A percentile compares a stretch with the other conserved stretches of the same genome.
phyloP scores from a whole-genome alignment of 192 early-diverging fungal species.

The Entomortierella chlamydospora region DNA sequence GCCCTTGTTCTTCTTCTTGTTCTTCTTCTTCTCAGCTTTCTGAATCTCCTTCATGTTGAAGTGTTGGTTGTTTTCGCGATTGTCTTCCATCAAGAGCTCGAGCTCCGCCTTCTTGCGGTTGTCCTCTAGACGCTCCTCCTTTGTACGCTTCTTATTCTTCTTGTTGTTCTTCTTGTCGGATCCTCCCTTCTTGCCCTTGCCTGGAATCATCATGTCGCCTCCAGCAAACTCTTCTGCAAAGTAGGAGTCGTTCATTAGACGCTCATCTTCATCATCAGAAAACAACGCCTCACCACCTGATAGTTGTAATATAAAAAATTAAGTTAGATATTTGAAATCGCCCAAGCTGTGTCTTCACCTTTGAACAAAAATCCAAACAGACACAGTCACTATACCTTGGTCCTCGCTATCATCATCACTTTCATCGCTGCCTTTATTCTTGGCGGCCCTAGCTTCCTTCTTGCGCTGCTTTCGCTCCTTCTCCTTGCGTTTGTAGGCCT shows the following conservation, averaged over 20 bases:
- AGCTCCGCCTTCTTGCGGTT: slow-evolving; percentile 81
- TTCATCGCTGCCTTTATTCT: slow-evolving; percentile 27
- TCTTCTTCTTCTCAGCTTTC: slow-evolving; percentile 83
- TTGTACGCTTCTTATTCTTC: slow-evolving; percentile 67
- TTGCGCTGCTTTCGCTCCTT: slow-evolving; percentile 80
- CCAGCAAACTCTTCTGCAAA: slow-evolving; percentile 55
- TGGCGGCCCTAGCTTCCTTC: slow-evolving; percentile 61
- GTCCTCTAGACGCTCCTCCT: slow-evolving; percentile 66
- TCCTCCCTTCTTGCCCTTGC: slow-evolving; percentile 49
- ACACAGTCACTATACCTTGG: slow-evolving; percentile 12
- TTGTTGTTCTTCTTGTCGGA: slow-evolving; percentile 45
- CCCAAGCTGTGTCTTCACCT: background rate
- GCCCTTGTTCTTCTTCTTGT: slow-evolving; percentile 56
- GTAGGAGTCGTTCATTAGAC: slow-evolving; percentile 57
- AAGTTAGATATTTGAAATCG: background rate
- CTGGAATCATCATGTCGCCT: slow-evolving; percentile 39
- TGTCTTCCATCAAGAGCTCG: slow-evolving; percentile 84
- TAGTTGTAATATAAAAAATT: background rate
- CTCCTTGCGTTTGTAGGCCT: slow-evolving; percentile 82
- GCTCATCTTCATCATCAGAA: slow-evolving; percentile 68
- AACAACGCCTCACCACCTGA: slow-evolving; percentile 63
- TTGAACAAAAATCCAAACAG: background rate
- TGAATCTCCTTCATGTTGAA: slow-evolving; percentile 91
- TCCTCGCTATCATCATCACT: slow-evolving; percentile 38
- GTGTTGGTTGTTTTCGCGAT: slow-evolving; percentile 70